Conservation (phyloP, 495 filamentous ascomycete species). For the Glutinoglossum americanum region DNA sequence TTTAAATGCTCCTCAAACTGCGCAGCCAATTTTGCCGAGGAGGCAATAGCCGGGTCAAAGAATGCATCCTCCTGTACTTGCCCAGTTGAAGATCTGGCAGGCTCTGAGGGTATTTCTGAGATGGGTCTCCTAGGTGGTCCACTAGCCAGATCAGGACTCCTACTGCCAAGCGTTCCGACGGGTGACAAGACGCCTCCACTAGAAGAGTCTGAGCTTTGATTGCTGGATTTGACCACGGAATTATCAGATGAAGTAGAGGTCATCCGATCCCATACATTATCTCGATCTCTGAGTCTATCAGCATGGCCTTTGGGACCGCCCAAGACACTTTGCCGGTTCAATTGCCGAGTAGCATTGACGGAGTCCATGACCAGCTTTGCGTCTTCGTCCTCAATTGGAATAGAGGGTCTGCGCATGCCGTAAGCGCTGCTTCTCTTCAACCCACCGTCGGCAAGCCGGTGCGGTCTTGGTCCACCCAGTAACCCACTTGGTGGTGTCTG, state of each 20-base stretch:
- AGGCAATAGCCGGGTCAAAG: constrained; percentile 29
- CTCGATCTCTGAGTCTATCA: constrained; percentile 12
- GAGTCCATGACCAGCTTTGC: constrained; percentile 43
- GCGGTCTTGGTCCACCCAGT: background rate
- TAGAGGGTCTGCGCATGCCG: constrained; percentile 23
- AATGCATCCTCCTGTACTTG: constrained; percentile 19
- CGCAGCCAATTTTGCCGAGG: constrained; percentile 31
- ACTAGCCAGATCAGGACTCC: background rate
- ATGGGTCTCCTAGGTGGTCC: background rate
- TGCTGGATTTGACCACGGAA: constrained; percentile 6
- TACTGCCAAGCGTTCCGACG: background rate
- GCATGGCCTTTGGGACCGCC: constrained; percentile 7
- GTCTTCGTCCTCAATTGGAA: constrained; percentile 40
- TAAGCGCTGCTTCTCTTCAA: constrained; percentile 27
- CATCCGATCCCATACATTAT: constrained; percentile 14
- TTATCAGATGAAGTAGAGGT: constrained; percentile 11
- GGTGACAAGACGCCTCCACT: constrained; percentile 6
- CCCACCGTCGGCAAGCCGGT: constrained; percentile 17
- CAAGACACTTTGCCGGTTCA: constrained; percentile 6
- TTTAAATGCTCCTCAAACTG: constrained; percentile 20
- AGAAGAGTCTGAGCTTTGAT: background rate
- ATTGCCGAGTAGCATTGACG: constrained; percentile 23
- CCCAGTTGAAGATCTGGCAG: constrained; percentile 12
- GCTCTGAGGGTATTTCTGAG: background rate
- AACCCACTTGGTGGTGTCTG: background rate